Evolutionary conservation across 495 filamentous ascomycete species (phyloP), one percentile per base, ranked within the genome.

Genomic region (Penicillium bialowiezense): DNA sequence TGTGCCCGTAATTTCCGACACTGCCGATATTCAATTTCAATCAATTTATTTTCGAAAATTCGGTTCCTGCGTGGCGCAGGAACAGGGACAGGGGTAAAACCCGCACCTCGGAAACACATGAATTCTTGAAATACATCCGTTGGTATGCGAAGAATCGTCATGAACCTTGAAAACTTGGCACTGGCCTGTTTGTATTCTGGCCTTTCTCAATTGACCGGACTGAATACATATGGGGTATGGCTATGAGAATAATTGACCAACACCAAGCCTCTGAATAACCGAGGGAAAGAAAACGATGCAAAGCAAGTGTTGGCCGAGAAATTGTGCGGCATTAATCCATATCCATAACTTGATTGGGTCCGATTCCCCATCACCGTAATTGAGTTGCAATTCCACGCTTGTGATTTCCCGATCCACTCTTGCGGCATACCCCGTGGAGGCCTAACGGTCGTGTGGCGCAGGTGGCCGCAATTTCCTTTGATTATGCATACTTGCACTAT

Each of bases 401-500:
- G 15, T 40, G 26, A 32, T 40, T 47, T 37, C 36, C 13, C 24
- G 24, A 29, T 32, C 28, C 26, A 39, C 45, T 48, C 15, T 24
- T 39, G 35, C 45, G 44, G 44, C 35, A 47, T 38, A 38, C 24
- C 23, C 36, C 17, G 13, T 26, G 6, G 41, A 44, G 43, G 43
- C 43, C 31, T 18, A 45, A 13, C 23, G 19, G 1, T 9, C n/a
- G 32, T 35, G 43, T 45, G 43, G 43, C 43, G 43, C 33, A 45
- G 20, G 28, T 26, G 12, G 14, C 14, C 26, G 17, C 29, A 1
- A 21, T 13, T 4, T 29, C 18, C 6, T 23, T 12, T 45, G 18
- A 39, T 24, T 48, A 68, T 44, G 21, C 14, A 28, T n/a, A n/a
- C n/a, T n/a, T n/a, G 45, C 47, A 43, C 23, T 4, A 4, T 26